Evolutionary conservation across 768 basidiomycete species (phyloP).

Genomic region (Tylopilus plumbeoviolaceoides): DNA sequence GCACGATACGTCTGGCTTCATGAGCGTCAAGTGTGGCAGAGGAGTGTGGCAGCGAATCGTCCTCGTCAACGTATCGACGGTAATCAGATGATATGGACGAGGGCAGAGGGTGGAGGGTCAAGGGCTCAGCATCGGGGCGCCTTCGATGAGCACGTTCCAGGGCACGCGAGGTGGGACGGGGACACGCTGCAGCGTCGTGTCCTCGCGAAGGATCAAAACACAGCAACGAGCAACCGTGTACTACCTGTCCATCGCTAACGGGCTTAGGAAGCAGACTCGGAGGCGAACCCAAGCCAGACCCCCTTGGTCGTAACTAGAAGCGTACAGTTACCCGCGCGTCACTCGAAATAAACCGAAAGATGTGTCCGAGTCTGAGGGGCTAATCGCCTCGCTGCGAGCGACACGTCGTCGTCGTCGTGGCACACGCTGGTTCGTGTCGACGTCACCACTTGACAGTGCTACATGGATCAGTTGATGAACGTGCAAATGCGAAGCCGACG

Average conservation of each 20-base stretch:
- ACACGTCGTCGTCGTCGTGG: neutral
- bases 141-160: conserved; percentile 15
- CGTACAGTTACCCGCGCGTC: neutral
- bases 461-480: no score
- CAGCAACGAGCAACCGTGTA: neutral
- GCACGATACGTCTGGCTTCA: no score
- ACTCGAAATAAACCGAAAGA: neutral
- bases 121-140: conserved; percentile 9
- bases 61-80: neutral
- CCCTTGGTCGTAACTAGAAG: neutral
- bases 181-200: conserved; percentile 13
- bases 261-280: neutral
- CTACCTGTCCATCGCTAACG: neutral
- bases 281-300: neutral
- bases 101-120: conserved; percentile 9
- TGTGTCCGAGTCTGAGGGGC: neutral
- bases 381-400: no score
- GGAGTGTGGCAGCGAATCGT: conserved; percentile 23
- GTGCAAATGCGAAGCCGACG: no score
- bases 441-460: neutral
- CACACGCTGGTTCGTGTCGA: neutral
- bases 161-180: neutral
- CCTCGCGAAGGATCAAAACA: neutral
- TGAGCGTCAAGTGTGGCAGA: conserved; percentile 16
- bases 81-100: neutral